Conservation (phyloP, 2,329 filamentous ascomycete species). For the Ceratocystis albifundus region DNA sequence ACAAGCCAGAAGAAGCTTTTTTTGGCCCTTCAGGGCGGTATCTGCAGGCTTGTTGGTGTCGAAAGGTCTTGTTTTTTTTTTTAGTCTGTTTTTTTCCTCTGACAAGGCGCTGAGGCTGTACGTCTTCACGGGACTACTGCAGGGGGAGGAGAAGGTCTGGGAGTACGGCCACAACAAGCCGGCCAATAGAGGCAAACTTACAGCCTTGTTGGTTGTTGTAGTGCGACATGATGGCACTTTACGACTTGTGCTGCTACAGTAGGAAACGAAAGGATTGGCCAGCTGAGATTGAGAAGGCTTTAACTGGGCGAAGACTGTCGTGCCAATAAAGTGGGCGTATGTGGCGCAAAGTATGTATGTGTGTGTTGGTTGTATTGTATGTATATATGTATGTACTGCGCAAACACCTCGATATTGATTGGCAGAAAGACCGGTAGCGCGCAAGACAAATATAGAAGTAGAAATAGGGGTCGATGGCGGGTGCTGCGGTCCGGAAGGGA, state of each 20-base stretch:
- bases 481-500: not conserved
- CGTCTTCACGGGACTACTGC: not conserved
- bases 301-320: not conserved
- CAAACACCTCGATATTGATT: not conserved
- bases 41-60: not conserved
- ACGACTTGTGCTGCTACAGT: not conserved
- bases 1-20: not conserved
- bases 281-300: not conserved
- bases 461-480: not conserved
- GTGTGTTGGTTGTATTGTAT: not conserved
- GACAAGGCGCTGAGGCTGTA: not conserved
- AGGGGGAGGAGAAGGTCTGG: not conserved
- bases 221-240: constrained; percentile 18
- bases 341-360: not conserved
- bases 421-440: not conserved
- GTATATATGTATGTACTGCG: too few relatives aligned
- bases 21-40: constrained; percentile 1
- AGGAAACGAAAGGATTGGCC: not conserved
- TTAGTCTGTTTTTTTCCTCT: not conserved
- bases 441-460: not conserved
- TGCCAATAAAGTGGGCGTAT: not conserved
- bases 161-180: not conserved
- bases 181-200: constrained; percentile 13
- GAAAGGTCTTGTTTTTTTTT: not conserved
- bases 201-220: constrained; percentile 22